phyloP scores from a whole-genome alignment of 2,329 filamentous ascomycete genomes.

The Escovopsis sp. region DNA sequence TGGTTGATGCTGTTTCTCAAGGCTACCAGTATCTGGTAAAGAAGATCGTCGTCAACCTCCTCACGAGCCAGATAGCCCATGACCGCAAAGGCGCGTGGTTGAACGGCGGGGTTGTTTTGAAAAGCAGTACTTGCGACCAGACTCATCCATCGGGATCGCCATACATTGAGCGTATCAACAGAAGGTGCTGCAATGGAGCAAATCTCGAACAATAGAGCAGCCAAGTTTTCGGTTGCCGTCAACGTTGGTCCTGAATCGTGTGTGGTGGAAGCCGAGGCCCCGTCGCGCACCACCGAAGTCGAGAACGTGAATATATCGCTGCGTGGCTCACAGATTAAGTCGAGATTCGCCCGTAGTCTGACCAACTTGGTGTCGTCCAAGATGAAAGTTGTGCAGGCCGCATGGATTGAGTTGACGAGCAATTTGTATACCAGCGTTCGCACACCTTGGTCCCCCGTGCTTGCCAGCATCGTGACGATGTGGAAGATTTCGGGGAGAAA shows the following conservation, averaged over 20 bases:
- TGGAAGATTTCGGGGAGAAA: conserved; percentile 58
- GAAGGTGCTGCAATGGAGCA: conserved; percentile 50
- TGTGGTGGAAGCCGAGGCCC: conserved; percentile 36
- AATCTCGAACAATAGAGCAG: conserved; percentile 47
- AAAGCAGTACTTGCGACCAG: conserved; percentile 58
- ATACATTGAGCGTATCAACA: conserved; percentile 50
- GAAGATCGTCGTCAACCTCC: conserved; percentile 55
- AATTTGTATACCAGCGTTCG: conserved; percentile 47
- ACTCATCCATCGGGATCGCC: conserved; percentile 61
- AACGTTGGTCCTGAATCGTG: conserved; percentile 39
- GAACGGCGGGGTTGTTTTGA: conserved; percentile 58
- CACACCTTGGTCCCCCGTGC: conserved; percentile 44
- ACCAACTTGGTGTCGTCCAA: conserved; percentile 44
- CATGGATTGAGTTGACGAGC: conserved; percentile 52
- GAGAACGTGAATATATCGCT: conserved; percentile 42
- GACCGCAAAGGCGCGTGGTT: conserved; percentile 53
- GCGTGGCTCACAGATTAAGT: conserved; percentile 43
- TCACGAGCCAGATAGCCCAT: conserved; percentile 60
- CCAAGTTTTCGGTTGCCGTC: conserved; percentile 44
- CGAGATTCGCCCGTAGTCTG: conserved; percentile 40
- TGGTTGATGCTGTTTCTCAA: conserved; percentile 49
- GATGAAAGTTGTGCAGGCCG: conserved; percentile 49
- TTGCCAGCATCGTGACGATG: conserved; percentile 55
- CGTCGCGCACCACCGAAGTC: conserved; percentile 32
- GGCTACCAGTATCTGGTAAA: conserved; percentile 57